A percentile compares a stretch with the other conserved stretches of the same genome.
Evolutionary conservation across 2,329 filamentous ascomycete species (phyloP).

Genomic region (Cladosporium sp.): DNA sequence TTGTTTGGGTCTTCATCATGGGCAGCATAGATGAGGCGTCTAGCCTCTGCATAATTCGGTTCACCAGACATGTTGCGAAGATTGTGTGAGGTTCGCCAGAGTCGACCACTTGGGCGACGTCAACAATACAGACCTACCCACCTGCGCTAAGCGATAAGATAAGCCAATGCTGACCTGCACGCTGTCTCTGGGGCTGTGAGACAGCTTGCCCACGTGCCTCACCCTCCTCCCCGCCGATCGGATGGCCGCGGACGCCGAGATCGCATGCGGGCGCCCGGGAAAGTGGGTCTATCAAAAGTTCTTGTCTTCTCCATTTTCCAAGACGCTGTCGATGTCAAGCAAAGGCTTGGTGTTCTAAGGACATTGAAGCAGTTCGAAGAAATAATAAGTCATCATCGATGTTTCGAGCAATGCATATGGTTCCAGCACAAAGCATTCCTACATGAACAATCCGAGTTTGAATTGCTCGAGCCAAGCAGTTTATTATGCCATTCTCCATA

Average conservation of each 20-base stretch:
- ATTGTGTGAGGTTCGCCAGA: neutral
- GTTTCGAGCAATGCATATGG: too few species aligned
- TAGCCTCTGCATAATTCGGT: slow-evolving; percentile 42
- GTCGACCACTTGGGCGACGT: neutral
- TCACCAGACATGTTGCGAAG: neutral
- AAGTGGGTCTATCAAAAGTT: slow-evolving; percentile 3
- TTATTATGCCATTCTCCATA: neutral
- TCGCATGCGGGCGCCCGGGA: neutral
- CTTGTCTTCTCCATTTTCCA: slow-evolving; percentile 9
- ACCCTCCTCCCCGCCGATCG: neutral
- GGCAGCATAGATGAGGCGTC: slow-evolving; percentile 68
- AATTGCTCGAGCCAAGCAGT: too few species aligned
- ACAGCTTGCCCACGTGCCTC: neutral
- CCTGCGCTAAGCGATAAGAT: slow-evolving; percentile 5
- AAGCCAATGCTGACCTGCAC: slow-evolving; percentile 2
- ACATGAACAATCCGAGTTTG: too few species aligned
- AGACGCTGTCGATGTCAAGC: slow-evolving; percentile 8
- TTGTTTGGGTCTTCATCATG: slow-evolving; percentile 65
- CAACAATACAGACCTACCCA: neutral
- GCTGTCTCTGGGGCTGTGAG: too few species aligned
- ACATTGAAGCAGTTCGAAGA: neutral
- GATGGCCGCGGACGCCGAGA: slow-evolving; percentile 3
- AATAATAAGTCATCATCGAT: too few species aligned
- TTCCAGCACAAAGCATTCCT: too few species aligned
- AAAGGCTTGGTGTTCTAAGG: neutral